Percentiles rank a stretch among this genome's conserved stretches.
Evolutionary conservation across 768 basidiomycete species (phyloP).

Genomic region (Suillus fuscotomentosus): DNA sequence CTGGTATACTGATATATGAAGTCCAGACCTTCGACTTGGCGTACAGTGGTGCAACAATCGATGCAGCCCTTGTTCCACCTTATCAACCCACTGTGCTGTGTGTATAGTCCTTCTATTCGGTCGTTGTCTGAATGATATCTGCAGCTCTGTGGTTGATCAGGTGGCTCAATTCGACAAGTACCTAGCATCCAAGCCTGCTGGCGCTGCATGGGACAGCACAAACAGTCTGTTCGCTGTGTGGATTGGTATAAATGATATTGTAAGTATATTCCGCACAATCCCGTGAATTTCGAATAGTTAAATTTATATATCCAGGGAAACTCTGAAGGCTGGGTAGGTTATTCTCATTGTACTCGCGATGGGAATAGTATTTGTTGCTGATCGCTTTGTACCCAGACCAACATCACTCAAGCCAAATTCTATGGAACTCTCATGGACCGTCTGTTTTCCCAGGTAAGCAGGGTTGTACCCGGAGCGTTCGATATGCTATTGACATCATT

Average conservation of each 20-base stretch:
- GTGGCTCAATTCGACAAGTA: slow-evolving; percentile 55
- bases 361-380: background rate
- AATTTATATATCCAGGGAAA: slow-evolving; percentile 3
- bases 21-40: slow-evolving; percentile 65
- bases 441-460: slow-evolving; percentile 27
- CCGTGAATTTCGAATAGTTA: background rate
- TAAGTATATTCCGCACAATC: background rate
- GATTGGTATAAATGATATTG: slow-evolving; percentile 74
- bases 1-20: slow-evolving; percentile 1
- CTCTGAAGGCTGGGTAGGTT: slow-evolving; percentile 17
- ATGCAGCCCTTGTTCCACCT: slow-evolving; percentile 54
- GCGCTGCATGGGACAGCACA: slow-evolving; percentile 52
- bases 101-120: slow-evolving; percentile 24
- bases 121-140: background rate
- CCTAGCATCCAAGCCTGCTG: slow-evolving; percentile 46
- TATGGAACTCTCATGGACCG: slow-evolving; percentile 23
- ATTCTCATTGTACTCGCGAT: background rate
- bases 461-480: background rate
- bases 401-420: slow-evolving; percentile 21
- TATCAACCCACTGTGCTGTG: slow-evolving; percentile 48
- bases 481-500: background rate
- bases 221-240: slow-evolving; percentile 66
- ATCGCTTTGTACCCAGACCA: slow-evolving; percentile 15
- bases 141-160: slow-evolving; percentile 44
- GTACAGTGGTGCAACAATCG: slow-evolving; percentile 65